Base-by-base conservation (phyloP, 345 rosid genomes). In the Populus deltoides region DNA sequence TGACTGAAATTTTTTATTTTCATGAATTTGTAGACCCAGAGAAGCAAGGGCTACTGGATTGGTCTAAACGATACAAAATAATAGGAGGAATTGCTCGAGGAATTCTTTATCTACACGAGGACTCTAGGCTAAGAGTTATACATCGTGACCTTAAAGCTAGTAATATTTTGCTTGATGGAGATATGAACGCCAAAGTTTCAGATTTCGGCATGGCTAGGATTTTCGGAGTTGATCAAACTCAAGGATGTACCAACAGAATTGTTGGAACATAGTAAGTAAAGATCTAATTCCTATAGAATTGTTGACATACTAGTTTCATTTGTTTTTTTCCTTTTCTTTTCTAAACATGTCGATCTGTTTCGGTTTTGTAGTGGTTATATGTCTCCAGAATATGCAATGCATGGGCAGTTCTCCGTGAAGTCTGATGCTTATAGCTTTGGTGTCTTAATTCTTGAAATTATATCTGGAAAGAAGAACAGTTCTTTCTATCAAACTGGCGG, bases 151-250 rank as follows among this genome's bases (percentile, higher is more conserved):
- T 81, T 2, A 81, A 81, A 67, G 84, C 68, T 5, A 77, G 81
- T 20, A 81, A 81, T 22, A n/a, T 81, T 53, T 8, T 81, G 43
- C 33, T 81, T 20, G 84, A 81, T 29, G 20, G 3, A 2, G 71
- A 77, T 24, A 81, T 81, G 84, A 81, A 81, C 45, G 72, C 84
- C 1, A 81, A 77, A 53, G 74, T 81, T 35, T 73, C 84, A 57
- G 84, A 81, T 13, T 77, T 81, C 11, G 84, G 84, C 0, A 77
- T 77, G 80, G 84, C 84, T 31, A 81, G 74, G 47, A 81, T 81
- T 45, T 33, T 81, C 27, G 80, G 39, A 18, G 84, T 72, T 24
- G 77, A 81, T 66, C 80, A 81, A 76, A 72, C 73, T 25, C 80
- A 73, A 41, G 80, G 16, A 9, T 77, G 39, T 45, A 81, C 84